A percentile compares a stretch with the other conserved stretches of the same genome.
Evolutionary conservation across 2,329 filamentous ascomycete species (phyloP).

Genomic region (Chaetomiaceae sp.): DNA sequence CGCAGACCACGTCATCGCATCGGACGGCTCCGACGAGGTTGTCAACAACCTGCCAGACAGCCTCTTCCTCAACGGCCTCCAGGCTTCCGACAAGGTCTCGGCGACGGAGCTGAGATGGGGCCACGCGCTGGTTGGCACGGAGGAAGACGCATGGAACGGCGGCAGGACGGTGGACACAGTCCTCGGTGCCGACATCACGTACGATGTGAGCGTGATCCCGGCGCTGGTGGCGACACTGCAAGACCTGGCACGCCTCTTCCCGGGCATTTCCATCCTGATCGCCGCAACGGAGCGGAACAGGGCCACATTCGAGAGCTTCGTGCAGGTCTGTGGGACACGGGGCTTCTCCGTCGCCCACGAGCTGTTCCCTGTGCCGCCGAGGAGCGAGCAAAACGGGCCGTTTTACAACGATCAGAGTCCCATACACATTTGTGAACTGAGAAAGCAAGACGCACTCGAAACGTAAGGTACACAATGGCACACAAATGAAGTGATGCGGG

Average conservation of each 20-base stretch:
- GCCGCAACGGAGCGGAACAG: slow-evolving; percentile 65
- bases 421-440: slow-evolving; percentile 47
- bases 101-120: slow-evolving; percentile 61
- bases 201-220: slow-evolving; percentile 59
- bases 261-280: slow-evolving; percentile 55
- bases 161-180: slow-evolving; percentile 52
- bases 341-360: slow-evolving; percentile 39
- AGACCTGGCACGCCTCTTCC: slow-evolving; percentile 53
- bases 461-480: not conserved
- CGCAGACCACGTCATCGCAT: slow-evolving; percentile 56
- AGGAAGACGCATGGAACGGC: slow-evolving; percentile 48
- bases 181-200: slow-evolving; percentile 72
- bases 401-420: slow-evolving; percentile 57
- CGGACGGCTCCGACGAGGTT: slow-evolving; percentile 69
- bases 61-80: slow-evolving; percentile 60
- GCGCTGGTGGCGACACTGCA: slow-evolving; percentile 58
- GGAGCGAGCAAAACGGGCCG: slow-evolving; percentile 48
- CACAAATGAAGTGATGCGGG: not conserved
- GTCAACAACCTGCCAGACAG: slow-evolving; percentile 62
- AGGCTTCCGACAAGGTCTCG: slow-evolving; percentile 39
- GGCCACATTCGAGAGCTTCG: slow-evolving; percentile 60
- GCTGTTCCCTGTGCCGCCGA: slow-evolving; percentile 35
- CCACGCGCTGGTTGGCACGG: slow-evolving; percentile 49
- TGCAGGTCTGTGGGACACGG: slow-evolving; percentile 48
- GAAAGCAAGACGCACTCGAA: too few relatives aligned